Base-by-base conservation (phyloP, 192 early-diverging fungal genomes). In the Funneliformis mosseae region DNA sequence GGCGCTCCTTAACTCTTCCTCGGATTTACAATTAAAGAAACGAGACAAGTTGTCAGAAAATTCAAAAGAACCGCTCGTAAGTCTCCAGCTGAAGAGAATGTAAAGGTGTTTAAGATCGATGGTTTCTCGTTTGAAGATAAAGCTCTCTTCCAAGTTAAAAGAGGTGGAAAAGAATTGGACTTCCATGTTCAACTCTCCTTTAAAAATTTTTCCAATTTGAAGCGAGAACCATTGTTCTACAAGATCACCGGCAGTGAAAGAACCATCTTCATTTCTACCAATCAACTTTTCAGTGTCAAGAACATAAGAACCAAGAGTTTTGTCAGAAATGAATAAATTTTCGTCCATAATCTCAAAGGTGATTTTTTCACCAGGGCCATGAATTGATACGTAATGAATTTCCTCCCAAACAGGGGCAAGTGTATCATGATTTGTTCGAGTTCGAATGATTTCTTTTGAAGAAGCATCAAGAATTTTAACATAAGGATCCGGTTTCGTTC, bases 331-430 rank as follows among this genome's bases (percentile, higher is more conserved):
- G 11, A 79, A 68, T 27, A 79, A 8, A 69, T 68, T 79, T 8
- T 14, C 28, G 18, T 79, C 77, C 8, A 48, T 27, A 69, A 79
- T 69, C 38, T 79, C 66, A 8, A 79, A 61, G 12, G 63, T 46
- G 8, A 79, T 79, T 38, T 59, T 68, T 55, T 79, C 77, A 8
- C 46, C 48, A 46, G 41, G 1, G 69, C 43, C 5, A 28, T 69
- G 67, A 79, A 68, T 50, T 27, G 77, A 43, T n/a, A 79, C 64
- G 21, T 46, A 69, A 48, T 69, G 66, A 69, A 79, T 43, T 68
- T 79, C 77, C 4, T 79, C 43, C 62, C 62, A 79, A 9, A 16
- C 41, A 21, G 77, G 77, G 38, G 55, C 46, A 23, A 9, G 48
- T 8, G 77, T 70, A 39, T 33, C 60, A 68, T 48, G 14, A 43